These are phyloP conservation scores for Hemileccinum impolitum DNA, from an alignment of 768 basidiomycete species.

Conservation along the genomic window DNA sequence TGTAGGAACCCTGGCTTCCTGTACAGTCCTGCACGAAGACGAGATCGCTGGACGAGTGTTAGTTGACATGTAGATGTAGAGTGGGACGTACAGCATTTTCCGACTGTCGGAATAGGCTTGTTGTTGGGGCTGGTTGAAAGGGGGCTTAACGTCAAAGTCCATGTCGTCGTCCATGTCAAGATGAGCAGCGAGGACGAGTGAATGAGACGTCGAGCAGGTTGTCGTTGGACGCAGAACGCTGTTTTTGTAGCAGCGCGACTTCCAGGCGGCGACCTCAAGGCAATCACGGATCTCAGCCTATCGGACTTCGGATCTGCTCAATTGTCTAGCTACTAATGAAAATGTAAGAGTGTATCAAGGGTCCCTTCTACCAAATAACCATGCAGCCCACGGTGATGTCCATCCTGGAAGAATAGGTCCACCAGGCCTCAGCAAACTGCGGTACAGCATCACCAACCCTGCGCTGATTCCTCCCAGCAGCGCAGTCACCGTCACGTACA, in stretches of 20 bases:
- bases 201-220: neutral
- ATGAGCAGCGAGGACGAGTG: neutral
- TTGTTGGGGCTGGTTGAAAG: constrained; percentile 36
- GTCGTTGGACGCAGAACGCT: constrained; percentile 12
- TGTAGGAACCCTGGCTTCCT: constrained; percentile 87
- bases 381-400: constrained; percentile 60
- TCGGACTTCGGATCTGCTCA: constrained; percentile 35
- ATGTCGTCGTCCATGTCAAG: constrained; percentile 76
- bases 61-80: constrained; percentile 11
- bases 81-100: constrained; percentile 72
- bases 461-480: constrained; percentile 71
- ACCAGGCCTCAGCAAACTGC: constrained; percentile 65
- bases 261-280: constrained; percentile 34
- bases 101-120: constrained; percentile 39
- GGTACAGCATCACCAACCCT: constrained; percentile 66
- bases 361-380: constrained; percentile 58
- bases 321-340: constrained; percentile 15
- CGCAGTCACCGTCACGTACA: constrained; percentile 71
- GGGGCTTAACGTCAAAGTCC: constrained; percentile 50
- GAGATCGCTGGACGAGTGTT: constrained; percentile 59
- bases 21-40: constrained; percentile 97
- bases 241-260: constrained; percentile 16
- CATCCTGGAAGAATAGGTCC: constrained; percentile 49
- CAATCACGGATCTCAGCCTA: constrained; percentile 34
- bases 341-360: constrained; percentile 16